Conservation (phyloP, 768 basidiomycete species). For the Macrolepiota fuliginosa region DNA sequence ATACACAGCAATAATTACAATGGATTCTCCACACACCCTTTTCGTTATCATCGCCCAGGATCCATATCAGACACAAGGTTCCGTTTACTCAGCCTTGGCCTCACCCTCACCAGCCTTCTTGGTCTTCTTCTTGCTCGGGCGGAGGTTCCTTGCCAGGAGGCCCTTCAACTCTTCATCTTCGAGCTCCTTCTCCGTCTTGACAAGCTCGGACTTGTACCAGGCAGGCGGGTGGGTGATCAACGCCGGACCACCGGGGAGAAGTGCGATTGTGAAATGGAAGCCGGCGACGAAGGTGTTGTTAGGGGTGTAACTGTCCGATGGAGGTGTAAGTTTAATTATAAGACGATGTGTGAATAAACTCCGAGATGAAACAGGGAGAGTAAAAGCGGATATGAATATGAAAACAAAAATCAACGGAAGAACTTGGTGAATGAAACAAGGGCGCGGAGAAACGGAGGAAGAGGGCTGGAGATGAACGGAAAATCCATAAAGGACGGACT, state of each 20-base stretch:
- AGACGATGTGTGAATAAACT: background rate
- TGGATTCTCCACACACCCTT: slow-evolving; percentile 25
- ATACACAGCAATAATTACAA: background rate
- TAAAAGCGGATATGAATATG: background rate
- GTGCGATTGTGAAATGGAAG: slow-evolving; percentile 96
- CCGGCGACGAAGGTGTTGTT: slow-evolving; percentile 84
- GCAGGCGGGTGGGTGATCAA: slow-evolving; percentile 84
- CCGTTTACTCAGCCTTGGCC: slow-evolving; percentile 21
- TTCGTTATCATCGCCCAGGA: slow-evolving; percentile 8
- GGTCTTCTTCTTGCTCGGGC: slow-evolving; percentile 91
- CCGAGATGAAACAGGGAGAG: background rate
- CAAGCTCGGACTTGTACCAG: slow-evolving; percentile 92
- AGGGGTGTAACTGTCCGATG: slow-evolving; percentile 66
- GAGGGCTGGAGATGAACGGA: background rate
- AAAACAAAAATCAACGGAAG: background rate
- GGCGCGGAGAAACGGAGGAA: background rate
- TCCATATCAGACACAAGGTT: background rate
- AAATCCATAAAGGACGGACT: slow-evolving; percentile 27
- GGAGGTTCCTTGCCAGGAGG: slow-evolving; percentile 71
- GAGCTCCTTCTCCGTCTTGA: slow-evolving; percentile 87
- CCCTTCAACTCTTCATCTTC: slow-evolving; percentile 86
- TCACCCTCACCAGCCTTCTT: slow-evolving; percentile 64
- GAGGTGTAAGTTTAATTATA: background rate
- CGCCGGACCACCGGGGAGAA: slow-evolving; percentile 84
- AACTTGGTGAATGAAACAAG: background rate